phyloP scores from a whole-genome alignment of 1,139 yeast species.

The Saccharomycopsis crataegensis region DNA sequence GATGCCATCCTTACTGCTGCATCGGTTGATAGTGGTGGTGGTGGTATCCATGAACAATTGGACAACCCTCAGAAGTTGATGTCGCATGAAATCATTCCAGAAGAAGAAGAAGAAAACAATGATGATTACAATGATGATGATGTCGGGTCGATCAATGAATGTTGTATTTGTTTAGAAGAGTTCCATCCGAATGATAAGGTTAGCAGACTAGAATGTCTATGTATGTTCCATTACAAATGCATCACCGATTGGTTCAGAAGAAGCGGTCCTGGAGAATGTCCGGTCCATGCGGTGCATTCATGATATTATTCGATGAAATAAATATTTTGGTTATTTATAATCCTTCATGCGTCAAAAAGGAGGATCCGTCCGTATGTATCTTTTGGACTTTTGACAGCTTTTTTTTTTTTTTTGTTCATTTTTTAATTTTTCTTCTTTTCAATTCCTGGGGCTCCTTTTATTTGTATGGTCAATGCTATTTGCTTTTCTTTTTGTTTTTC shows the following conservation, averaged over 20 bases:
- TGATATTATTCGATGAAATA: neutral
- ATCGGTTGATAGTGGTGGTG: neutral
- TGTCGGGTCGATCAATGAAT: constrained; percentile 84
- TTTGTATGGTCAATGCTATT: neutral
- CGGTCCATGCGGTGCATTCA: constrained; percentile 57
- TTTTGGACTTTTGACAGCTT: neutral
- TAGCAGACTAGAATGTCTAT: constrained; percentile 87
- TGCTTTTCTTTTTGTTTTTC: too few relatives aligned
- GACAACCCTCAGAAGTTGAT: neutral
- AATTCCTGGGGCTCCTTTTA: neutral
- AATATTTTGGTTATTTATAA: neutral
- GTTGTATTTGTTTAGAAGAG: constrained; percentile 91
- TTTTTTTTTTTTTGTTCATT: neutral
- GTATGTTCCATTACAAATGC: constrained; percentile 88
- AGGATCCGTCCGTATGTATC: neutral
- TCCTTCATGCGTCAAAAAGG: neutral
- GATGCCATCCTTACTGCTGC: neutral
- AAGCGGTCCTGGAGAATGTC: constrained; percentile 82
- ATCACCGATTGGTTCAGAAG: constrained; percentile 85
- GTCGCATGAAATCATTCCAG: constrained; percentile 22
- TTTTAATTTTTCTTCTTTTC: neutral
- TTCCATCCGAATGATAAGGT: constrained; percentile 80
- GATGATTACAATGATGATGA: constrained; percentile 65
- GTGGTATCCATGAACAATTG: neutral
- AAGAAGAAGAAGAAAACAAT: constrained; percentile 40